phyloP scores from a whole-genome alignment of 2,329 filamentous ascomycete genomes.

The Fusarium nanum region DNA sequence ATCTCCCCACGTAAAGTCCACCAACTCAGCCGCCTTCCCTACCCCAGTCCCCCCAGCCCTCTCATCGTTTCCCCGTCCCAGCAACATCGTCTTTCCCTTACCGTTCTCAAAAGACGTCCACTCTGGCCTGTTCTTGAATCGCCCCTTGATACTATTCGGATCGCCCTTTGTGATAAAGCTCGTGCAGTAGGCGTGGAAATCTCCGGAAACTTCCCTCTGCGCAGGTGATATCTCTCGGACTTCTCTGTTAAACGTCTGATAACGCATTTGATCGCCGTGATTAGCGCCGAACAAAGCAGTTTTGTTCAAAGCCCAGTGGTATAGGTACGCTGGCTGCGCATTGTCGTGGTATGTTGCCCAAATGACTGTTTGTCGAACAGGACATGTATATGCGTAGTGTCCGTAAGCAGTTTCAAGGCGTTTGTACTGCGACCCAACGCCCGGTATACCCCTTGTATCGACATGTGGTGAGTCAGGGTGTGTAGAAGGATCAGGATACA shows the following conservation, averaged over 20 bases:
- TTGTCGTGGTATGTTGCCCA: slow-evolving; percentile 40
- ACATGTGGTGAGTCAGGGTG: slow-evolving; percentile 31
- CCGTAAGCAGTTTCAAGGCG: slow-evolving; percentile 42
- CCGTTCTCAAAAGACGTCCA: slow-evolving; percentile 45
- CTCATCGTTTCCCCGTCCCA: slow-evolving; percentile 62
- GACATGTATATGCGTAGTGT: slow-evolving; percentile 42
- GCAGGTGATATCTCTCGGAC: slow-evolving; percentile 52
- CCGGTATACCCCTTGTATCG: slow-evolving; percentile 27
- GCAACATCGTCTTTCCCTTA: slow-evolving; percentile 54
- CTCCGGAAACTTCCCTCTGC: slow-evolving; percentile 41
- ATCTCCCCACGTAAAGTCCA: slow-evolving; percentile 55
- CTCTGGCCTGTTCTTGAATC: slow-evolving; percentile 36
- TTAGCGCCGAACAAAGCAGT: slow-evolving; percentile 39
- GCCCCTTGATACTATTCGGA: slow-evolving; percentile 39
- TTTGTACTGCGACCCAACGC: slow-evolving; percentile 35
- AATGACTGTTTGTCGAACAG: slow-evolving; percentile 39
- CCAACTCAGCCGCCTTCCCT: slow-evolving; percentile 55
- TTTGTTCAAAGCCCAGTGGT: slow-evolving; percentile 49
- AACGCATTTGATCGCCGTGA: slow-evolving; percentile 43
- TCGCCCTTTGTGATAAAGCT: slow-evolving; percentile 41
- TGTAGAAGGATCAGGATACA: slow-evolving; percentile 38
- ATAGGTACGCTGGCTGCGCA: slow-evolving; percentile 45
- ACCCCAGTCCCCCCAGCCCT: slow-evolving; percentile 54
- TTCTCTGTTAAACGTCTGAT: slow-evolving; percentile 54
- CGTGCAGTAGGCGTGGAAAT: slow-evolving; percentile 39